Conservation (phyloP, 169 alveolate species). For the Cystoisospora suis region DNA sequence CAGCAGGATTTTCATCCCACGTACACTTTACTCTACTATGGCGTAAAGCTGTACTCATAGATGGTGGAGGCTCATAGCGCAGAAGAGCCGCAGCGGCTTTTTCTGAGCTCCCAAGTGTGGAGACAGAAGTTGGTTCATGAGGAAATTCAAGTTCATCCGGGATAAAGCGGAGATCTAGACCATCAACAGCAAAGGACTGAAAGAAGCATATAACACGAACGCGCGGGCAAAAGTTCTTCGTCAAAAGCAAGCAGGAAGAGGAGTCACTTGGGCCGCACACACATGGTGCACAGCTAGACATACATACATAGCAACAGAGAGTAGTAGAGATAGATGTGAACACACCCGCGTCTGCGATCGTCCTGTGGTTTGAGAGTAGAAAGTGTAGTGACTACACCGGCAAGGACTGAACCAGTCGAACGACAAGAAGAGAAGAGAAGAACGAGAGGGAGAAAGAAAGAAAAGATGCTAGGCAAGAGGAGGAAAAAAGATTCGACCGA, state of each 20-base stretch:
- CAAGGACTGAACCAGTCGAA: background rate
- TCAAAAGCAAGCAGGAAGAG: background rate
- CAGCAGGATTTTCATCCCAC: conserved; percentile 95
- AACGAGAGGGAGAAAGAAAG: background rate
- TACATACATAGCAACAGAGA: background rate
- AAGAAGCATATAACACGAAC: background rate
- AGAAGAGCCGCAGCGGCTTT: conserved; percentile 80
- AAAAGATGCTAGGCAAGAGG: background rate
- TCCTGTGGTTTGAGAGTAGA: too few species aligned
- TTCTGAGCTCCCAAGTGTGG: background rate
- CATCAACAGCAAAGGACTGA: conserved; percentile 86
- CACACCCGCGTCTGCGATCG: background rate
- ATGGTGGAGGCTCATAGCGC: conserved; percentile 88
- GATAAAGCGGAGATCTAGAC: conserved; percentile 93
- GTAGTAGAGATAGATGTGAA: background rate
- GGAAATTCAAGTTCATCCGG: conserved; percentile 92
- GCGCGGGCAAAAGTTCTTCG: background rate
- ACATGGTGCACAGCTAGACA: background rate
- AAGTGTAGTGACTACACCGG: background rate
- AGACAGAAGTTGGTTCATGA: conserved; percentile 86
- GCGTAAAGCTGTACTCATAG: conserved; percentile 87
- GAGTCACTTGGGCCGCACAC: background rate
- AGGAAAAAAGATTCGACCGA: background rate
- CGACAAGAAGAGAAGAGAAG: background rate
- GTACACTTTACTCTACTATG: conserved; percentile 93